These are phyloP conservation scores for Platanus orientalis DNA, from an alignment of 164 flowering plant genomes.

Conservation along the genomic window DNA sequence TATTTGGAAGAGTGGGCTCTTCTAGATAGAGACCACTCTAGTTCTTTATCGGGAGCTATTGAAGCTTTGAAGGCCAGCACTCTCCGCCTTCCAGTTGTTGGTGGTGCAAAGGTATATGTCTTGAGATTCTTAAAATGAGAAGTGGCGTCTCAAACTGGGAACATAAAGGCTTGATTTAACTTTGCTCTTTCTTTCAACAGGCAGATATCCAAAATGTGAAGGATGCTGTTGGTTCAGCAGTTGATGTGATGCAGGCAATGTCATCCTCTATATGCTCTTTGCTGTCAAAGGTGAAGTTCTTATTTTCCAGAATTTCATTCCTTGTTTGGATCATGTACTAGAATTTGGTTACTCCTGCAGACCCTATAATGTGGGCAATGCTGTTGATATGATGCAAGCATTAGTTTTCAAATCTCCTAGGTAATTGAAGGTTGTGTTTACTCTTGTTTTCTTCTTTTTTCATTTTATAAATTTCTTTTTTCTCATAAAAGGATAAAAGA, in stretches of 20 bases:
- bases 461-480: no score
- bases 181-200: constrained; percentile 26
- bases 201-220: constrained; percentile 46
- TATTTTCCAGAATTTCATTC: no score
- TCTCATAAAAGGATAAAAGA: no score
- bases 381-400: no score
- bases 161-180: neutral
- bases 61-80: constrained; percentile 60
- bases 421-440: no score
- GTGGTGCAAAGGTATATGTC: constrained; percentile 50
- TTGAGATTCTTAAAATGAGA: neutral
- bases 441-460: no score
- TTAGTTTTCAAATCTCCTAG: no score
- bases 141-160: neutral
- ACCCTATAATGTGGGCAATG: no score
- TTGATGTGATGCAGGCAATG: constrained; percentile 66
- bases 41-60: constrained; percentile 44
- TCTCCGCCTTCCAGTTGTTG: constrained; percentile 57
- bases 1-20: constrained; percentile 53
- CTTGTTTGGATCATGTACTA: no score
- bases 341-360: no score
- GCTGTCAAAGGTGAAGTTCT: constrained; percentile 34
- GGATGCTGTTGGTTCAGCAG: constrained; percentile 55
- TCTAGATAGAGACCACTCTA: constrained; percentile 42
- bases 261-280: constrained; percentile 44